phyloP scores from a whole-genome alignment of 768 basidiomycete genomes.

The Xerocomellus chrysenteron region DNA sequence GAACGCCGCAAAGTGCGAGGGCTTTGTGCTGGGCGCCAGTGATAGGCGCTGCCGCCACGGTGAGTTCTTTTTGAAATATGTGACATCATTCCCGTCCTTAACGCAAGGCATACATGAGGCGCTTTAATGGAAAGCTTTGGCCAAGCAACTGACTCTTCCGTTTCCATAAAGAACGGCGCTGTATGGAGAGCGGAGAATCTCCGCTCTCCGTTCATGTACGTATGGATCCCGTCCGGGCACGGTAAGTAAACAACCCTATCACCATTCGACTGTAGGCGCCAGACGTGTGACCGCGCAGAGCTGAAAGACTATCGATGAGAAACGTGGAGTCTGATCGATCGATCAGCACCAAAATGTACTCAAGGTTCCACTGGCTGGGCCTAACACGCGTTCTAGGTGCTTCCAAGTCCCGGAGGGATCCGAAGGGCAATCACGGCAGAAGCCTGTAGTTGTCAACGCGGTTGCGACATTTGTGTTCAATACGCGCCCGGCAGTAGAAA shows the following conservation, averaged over 20 bases:
- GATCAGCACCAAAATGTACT: slow-evolving; percentile 4
- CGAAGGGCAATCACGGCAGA: slow-evolving; percentile 13
- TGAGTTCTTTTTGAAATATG: not conserved
- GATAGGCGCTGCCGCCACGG: not conserved
- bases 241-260: not conserved
- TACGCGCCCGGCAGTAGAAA: slow-evolving; percentile 2
- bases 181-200: slow-evolving; percentile 7
- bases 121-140: slow-evolving; percentile 13
- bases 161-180: slow-evolving; percentile 1
- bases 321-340: not conserved
- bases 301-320: not conserved
- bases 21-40: not conserved
- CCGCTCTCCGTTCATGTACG: not conserved
- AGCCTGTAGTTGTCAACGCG: not conserved
- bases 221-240: not conserved
- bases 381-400: not conserved
- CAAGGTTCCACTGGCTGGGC: too few relatives aligned
- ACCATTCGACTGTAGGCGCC: not conserved
- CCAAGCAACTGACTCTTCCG: not conserved
- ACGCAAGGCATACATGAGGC: slow-evolving; percentile 4
- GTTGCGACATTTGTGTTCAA: not conserved
- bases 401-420: not conserved
- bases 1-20: too few relatives aligned
- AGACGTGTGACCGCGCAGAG: not conserved
- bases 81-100: not conserved